Evolutionary conservation across 495 filamentous ascomycete species (phyloP).

Genomic region (Lichenothelia convexa): DNA sequence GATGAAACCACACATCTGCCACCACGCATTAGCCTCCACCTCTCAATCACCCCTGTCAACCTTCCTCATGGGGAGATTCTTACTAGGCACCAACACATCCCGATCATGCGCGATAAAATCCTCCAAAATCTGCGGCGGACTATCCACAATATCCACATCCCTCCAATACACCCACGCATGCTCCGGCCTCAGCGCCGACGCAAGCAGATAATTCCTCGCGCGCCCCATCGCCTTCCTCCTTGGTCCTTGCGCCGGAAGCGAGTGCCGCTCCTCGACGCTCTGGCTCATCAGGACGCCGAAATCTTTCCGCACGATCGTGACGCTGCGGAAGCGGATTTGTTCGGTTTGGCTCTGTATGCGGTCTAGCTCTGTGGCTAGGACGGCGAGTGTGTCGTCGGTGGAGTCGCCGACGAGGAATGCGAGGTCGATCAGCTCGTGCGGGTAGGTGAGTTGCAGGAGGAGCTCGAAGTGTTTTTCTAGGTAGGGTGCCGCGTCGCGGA

Average conservation of each 20-base stretch:
- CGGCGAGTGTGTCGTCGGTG: constrained; percentile 71
- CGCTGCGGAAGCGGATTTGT: constrained; percentile 64
- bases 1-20: constrained; percentile 93
- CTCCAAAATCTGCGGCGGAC: constrained; percentile 70
- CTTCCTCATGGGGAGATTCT: constrained; percentile 14
- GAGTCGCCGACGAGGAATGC: constrained; percentile 88
- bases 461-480: constrained; percentile 86
- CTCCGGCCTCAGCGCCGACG: constrained; percentile 68
- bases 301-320: constrained; percentile 70
- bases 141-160: constrained; percentile 90
- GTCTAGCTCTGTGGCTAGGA: constrained; percentile 62
- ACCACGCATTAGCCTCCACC: constrained; percentile 13
- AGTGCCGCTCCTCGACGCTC: constrained; percentile 64
- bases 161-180: constrained; percentile 99
- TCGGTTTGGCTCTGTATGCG: constrained; percentile 72
- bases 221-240: constrained; percentile 77
- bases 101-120: constrained; percentile 87
- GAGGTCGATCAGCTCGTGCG: constrained; percentile 87
- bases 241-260: constrained; percentile 73
- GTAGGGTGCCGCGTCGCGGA: constrained; percentile 72
- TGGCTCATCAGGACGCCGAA: constrained; percentile 57
- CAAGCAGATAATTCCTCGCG: constrained; percentile 83
- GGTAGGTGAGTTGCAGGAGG: constrained; percentile 75
- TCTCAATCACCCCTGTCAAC: neutral
- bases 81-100: constrained; percentile 93